Percentiles rank a stretch among this genome's conserved stretches.
Conservation (phyloP, 768 basidiomycete genomes). For the Crucibulum laeve region DNA sequence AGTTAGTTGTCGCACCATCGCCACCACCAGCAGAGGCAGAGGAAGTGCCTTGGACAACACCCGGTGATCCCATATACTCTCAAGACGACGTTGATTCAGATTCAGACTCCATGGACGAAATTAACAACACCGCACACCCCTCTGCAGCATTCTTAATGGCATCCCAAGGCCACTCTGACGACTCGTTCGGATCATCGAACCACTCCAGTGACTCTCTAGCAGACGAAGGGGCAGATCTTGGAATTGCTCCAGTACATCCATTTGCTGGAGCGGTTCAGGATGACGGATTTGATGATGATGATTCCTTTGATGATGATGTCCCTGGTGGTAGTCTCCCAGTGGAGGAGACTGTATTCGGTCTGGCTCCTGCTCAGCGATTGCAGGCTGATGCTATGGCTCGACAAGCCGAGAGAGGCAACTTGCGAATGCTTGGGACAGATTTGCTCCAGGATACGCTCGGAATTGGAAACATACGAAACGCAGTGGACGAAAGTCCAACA, state of each 20-base stretch:
- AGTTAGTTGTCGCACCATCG: not conserved
- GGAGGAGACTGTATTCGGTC: constrained; percentile 74
- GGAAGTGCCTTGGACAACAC: not conserved
- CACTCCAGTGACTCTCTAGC: constrained; percentile 54
- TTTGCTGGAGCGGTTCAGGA: constrained; percentile 44
- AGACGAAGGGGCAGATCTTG: constrained; percentile 35
- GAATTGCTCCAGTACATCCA: constrained; percentile 50
- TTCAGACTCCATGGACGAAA: constrained; percentile 57
- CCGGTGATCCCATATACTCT: not conserved
- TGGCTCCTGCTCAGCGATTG: constrained; percentile 47
- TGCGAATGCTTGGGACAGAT: constrained; percentile 61
- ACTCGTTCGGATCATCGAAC: constrained; percentile 49
- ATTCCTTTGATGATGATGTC: constrained; percentile 43
- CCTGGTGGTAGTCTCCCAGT: constrained; percentile 27
- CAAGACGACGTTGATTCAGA: constrained; percentile 40
- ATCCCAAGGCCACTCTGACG: constrained; percentile 37
- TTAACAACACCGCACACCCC: constrained; percentile 57
- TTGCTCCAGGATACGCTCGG: constrained; percentile 61
- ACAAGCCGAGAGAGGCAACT: constrained; percentile 21
- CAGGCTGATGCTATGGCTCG: constrained; percentile 14
- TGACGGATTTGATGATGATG: constrained; percentile 46
- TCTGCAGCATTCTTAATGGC: constrained; percentile 72
- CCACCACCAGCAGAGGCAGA: not conserved
- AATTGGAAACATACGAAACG: constrained; percentile 44
- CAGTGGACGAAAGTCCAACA: constrained; percentile 63